phyloP scores from a whole-genome alignment of 345 rosid genomes.

The Lumnitzera littorea region DNA sequence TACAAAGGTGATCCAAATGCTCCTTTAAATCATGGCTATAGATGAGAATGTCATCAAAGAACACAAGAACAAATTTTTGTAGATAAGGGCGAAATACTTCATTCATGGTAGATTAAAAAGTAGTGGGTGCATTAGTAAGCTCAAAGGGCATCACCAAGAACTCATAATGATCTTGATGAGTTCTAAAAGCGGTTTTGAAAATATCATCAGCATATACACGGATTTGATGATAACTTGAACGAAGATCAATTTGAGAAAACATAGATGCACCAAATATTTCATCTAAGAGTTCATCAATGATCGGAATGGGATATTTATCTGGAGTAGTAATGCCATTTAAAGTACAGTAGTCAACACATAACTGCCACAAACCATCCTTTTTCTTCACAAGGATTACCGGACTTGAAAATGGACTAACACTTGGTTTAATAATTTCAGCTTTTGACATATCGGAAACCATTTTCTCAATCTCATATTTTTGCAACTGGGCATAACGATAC shows the following conservation, averaged over 20 bases:
- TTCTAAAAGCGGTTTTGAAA: neutral
- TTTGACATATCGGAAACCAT: neutral
- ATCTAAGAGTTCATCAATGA: neutral
- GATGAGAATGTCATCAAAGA: neutral
- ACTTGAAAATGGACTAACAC: neutral
- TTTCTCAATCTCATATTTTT: neutral
- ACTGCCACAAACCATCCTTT: neutral
- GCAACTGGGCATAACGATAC: neutral
- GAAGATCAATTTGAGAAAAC: neutral
- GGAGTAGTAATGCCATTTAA: neutral
- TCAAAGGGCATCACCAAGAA: neutral
- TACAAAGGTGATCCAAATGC: no score
- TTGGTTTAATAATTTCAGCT: neutral
- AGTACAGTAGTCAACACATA: neutral
- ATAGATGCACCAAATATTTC: neutral
- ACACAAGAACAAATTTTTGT: neutral
- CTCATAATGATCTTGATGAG: constrained; percentile 1
- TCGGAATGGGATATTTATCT: neutral
- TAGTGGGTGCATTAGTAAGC: neutral
- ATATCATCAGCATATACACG: neutral
- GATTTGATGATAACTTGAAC: neutral
- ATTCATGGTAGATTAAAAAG: neutral
- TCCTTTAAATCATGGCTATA: neutral
- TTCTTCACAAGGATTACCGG: neutral
- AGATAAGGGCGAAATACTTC: neutral